Evolutionary conservation across 495 filamentous ascomycete genomes (phyloP).

Genomic region (Penicillium soppii): DNA sequence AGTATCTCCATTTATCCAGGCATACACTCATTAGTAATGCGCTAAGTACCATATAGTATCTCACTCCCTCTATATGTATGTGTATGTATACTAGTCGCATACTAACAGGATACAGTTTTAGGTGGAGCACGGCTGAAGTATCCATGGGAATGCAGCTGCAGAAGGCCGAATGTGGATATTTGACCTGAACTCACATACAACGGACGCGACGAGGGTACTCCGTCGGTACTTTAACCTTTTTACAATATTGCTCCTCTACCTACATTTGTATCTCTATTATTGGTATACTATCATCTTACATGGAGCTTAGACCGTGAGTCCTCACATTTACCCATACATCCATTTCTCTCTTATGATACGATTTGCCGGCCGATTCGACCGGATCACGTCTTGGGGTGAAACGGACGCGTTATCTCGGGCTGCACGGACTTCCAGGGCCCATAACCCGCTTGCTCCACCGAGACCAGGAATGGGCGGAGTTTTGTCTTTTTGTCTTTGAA

Average conservation of each 20-base stretch:
- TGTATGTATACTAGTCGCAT: too few relatives aligned
- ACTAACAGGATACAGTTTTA: conserved; percentile 7
- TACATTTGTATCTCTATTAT: background rate
- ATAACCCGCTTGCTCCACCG: conserved; percentile 8
- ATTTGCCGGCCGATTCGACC: conserved; percentile 4
- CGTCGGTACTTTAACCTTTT: too few relatives aligned
- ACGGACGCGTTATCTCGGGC: conserved; percentile 46
- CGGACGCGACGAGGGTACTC: too few relatives aligned
- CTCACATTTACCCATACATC: too few relatives aligned
- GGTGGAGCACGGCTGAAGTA: conserved; percentile 8
- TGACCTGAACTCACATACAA: conserved; percentile 3
- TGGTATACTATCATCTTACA: too few relatives aligned
- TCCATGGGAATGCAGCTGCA: conserved; percentile 9
- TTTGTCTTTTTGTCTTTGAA: too few relatives aligned
- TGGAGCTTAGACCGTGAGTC: background rate
- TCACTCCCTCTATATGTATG: too few relatives aligned
- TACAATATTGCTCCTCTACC: too few relatives aligned
- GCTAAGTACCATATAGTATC: background rate
- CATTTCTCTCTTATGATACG: background rate
- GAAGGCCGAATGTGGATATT: conserved; percentile 6
- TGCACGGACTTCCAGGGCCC: conserved; percentile 33
- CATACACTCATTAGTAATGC: too few relatives aligned
- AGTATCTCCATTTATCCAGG: too few relatives aligned
- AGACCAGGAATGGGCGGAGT: conserved; percentile 9
- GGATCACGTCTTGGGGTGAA: conserved; percentile 25